Base-by-base conservation (phyloP, 257 asterid species). In the Lavandula angustifolia region DNA sequence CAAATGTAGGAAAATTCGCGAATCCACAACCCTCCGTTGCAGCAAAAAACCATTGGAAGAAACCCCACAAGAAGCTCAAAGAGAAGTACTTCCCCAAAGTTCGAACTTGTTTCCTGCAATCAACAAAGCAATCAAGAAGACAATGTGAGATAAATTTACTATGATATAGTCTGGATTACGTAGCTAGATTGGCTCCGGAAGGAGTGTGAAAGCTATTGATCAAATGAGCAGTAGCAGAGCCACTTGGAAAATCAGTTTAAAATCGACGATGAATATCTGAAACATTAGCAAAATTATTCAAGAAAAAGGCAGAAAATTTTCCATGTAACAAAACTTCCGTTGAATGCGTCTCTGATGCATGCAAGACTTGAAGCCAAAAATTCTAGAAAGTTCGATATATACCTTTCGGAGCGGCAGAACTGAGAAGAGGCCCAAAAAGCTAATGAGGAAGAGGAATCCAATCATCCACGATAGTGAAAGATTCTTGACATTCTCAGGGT, bases 201-300 rank as follows among this genome's bases (percentile, higher is more conserved):
- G 96, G 95, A 48, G 98, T 91, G 61, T 91, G 98, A 74, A 91
- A 91, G 84, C 98, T 88, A 55, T 92, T 92, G 84, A 92, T 92
- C 18, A 92, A 83, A 73, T 88, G 84, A 78, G 95, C 96, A 47
- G 98, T 92, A 48, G 96, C 98, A n/a, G 98, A 86, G 65, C 98
- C 98, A 69, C 98, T 92, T 42, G 98, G 98, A 71, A 92, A 10
- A 61, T 92, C 72, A 92, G 78, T 71, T 76, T 88, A 78, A 92
- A 92, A 81, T 92, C 94, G 17, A 92, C 68, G 73, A 92, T 79
- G 96, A 92, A 88, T 66, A 88, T 85, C 98, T 91, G 85, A 49
- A 65, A 47, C 78, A 63, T 29, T 16, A 27, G 13, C 33, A 34
- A 54, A 31, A 33, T 12, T 53, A n/a, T 46, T 46, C 51, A 46